Evolutionary conservation across 257 asterid genomes (phyloP).

Genomic region (Przewalskia tangutica): DNA sequence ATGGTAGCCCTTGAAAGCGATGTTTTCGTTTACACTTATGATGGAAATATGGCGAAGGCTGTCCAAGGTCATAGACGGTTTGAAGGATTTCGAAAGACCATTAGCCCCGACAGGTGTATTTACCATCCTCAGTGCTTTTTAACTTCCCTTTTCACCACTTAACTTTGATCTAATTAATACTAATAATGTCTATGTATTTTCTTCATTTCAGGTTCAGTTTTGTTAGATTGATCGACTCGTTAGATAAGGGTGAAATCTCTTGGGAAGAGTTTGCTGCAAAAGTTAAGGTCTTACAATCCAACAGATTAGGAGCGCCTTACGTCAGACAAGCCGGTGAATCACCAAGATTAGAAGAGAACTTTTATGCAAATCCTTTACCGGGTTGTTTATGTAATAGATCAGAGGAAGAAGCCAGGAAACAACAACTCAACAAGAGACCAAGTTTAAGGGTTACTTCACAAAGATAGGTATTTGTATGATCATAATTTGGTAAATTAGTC

Average conservation of each 20-base stretch:
- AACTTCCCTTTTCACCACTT: background rate
- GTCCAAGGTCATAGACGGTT: conserved; percentile 91
- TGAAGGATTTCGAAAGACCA: conserved; percentile 75
- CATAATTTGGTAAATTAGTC: background rate
- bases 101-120: conserved; percentile 76
- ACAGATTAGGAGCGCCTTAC: conserved; percentile 62
- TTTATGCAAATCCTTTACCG: conserved; percentile 87
- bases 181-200: background rate
- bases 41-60: conserved; percentile 98
- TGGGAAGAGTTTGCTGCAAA: conserved; percentile 60
- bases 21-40: conserved; percentile 75
- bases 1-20: conserved; percentile 82
- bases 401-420: conserved; percentile 11
- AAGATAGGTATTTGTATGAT: conserved; percentile 15
- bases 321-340: conserved; percentile 46
- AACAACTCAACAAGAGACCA: conserved; percentile 12
- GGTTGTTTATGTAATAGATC: conserved; percentile 64
- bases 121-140: background rate
- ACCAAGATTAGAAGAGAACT: conserved; percentile 82
- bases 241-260: conserved; percentile 39
- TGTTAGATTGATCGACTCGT: conserved; percentile 50
- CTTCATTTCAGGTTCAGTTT: conserved; percentile 45
- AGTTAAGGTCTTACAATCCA: conserved; percentile 43
- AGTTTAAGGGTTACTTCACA: conserved; percentile 35
- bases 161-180: background rate